Evolutionary conservation across 2,329 filamentous ascomycete species (phyloP).

Genomic region (Trichoderma citrinoviride): DNA sequence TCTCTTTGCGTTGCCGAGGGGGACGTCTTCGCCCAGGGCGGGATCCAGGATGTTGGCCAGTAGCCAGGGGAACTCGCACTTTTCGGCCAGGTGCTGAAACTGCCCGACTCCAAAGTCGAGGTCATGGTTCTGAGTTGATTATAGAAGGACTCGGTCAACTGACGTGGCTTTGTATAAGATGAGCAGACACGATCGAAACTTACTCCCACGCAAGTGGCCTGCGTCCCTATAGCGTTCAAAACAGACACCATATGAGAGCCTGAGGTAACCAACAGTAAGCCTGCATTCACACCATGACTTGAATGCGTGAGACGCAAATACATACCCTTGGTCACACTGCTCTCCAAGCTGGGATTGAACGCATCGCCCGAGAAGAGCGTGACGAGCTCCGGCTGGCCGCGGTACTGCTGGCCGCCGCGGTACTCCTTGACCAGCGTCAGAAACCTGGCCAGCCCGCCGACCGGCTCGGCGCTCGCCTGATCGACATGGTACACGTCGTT

Average conservation of each 20-base stretch:
- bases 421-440: constrained; percentile 77
- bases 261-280: constrained; percentile 29
- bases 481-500: constrained; percentile 96
- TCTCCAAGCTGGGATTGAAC: constrained; percentile 88
- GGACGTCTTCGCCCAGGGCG: constrained; percentile 69
- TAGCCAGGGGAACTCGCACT: constrained; percentile 86
- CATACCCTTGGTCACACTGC: constrained; percentile 78
- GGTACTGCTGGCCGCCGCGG: constrained; percentile 57
- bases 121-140: constrained; percentile 70
- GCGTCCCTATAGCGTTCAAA: constrained; percentile 72
- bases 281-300: not conserved
- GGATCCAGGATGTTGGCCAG: constrained; percentile 86
- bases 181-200: constrained; percentile 33
- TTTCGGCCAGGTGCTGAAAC: constrained; percentile 67
- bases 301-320: not conserved
- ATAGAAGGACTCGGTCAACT: not conserved
- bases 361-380: constrained; percentile 90
- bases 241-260: constrained; percentile 84
- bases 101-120: constrained; percentile 87
- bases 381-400: constrained; percentile 62
- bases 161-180: not conserved
- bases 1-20: constrained; percentile 72
- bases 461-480: constrained; percentile 69
- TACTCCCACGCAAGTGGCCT: constrained; percentile 80
- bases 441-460: constrained; percentile 79